Evolutionary conservation across 1,284 basidiomycete species (phyloP).

Genomic region (Leucoagaricus sp.): DNA sequence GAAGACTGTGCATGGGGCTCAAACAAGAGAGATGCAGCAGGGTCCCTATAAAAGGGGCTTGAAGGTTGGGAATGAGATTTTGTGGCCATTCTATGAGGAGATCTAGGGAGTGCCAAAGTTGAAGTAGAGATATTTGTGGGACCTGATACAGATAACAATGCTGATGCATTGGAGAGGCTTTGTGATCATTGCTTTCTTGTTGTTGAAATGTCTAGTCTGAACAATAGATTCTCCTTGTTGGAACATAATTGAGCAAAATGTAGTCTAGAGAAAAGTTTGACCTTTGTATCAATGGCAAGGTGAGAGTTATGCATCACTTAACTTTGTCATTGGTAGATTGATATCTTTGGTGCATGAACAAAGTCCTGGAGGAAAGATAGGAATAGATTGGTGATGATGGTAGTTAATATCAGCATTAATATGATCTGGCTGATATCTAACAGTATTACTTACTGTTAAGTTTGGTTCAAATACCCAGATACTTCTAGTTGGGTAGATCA

Average conservation of each 20-base stretch:
- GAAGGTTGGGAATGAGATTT: constrained; percentile 27
- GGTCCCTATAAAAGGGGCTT: constrained; percentile 45
- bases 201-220: constrained; percentile 26
- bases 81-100: constrained; percentile 15
- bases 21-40: no score
- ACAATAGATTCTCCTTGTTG: constrained; percentile 29
- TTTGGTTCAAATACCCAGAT: no score
- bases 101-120: constrained; percentile 29
- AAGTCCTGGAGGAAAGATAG: neutral
- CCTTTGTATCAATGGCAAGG: constrained; percentile 49
- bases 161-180: constrained; percentile 55
- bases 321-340: neutral
- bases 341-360: neutral
- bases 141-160: constrained; percentile 53
- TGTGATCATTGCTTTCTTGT: constrained; percentile 35
- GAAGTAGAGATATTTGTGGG: constrained; percentile 55
- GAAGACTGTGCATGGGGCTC: no score
- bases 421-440: neutral
- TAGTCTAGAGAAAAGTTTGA: constrained; percentile 32
- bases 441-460: neutral
- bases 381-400: neutral
- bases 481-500: no score
- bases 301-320: constrained; percentile 25
- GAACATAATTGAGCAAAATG: constrained; percentile 31
- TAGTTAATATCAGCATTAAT: constrained; percentile 8